These are phyloP conservation scores for Phaeosphaeriaceae sp. DNA, from an alignment of 2,329 filamentous ascomycete species.

Conservation along the genomic window DNA sequence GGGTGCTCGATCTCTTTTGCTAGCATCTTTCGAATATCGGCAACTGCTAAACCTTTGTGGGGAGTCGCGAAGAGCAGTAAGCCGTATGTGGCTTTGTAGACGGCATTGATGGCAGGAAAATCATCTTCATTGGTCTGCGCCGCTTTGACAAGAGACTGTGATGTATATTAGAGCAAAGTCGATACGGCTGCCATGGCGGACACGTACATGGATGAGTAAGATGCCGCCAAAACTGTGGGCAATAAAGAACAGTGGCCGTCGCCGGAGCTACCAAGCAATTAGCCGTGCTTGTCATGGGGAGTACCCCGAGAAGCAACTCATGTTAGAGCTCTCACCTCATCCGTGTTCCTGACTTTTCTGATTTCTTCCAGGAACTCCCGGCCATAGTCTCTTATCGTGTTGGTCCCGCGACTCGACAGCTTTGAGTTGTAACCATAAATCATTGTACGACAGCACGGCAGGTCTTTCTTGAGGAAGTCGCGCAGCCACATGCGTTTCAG, in stretches of 20 bases:
- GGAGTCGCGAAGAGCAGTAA: background rate
- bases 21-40: background rate
- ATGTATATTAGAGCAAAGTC: no score
- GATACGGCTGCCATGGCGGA: background rate
- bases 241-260: background rate
- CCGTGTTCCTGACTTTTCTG: background rate
- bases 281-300: background rate
- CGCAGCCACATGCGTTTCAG: background rate
- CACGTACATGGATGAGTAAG: background rate
- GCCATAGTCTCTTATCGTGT: background rate
- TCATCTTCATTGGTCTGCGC: background rate
- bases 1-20: background rate
- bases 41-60: background rate
- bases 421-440: background rate
- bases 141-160: no score
- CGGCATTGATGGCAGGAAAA: background rate
- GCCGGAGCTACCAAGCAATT: background rate
- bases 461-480: background rate
- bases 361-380: background rate
- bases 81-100: background rate
- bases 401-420: background rate
- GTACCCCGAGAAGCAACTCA: background rate
- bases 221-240: background rate
- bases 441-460: background rate
- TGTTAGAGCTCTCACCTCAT: background rate